Evolutionary conservation across 345 rosid genomes (phyloP).

Genomic region (Salix brachista): DNA sequence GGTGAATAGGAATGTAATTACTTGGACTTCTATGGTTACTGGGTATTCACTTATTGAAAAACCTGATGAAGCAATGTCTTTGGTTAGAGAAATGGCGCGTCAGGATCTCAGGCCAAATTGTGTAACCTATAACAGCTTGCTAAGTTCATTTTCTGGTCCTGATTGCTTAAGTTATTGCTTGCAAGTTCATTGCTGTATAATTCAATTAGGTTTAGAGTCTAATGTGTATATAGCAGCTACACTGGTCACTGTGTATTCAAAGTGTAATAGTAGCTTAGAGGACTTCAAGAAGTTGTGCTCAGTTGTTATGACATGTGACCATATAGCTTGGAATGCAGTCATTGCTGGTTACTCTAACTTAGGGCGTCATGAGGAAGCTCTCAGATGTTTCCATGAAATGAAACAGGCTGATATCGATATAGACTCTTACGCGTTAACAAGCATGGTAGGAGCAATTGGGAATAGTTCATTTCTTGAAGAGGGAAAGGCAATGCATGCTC

Average conservation of each 20-base stretch:
- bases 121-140: slow-evolving; percentile 27
- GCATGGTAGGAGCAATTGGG: slow-evolving; percentile 32
- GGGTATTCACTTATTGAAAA: slow-evolving; percentile 22
- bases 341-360: slow-evolving; percentile 34
- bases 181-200: slow-evolving; percentile 38
- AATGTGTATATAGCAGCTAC: slow-evolving; percentile 21
- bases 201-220: slow-evolving; percentile 24
- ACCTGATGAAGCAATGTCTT: slow-evolving; percentile 29
- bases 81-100: slow-evolving; percentile 27
- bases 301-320: slow-evolving; percentile 17
- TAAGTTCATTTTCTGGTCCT: slow-evolving; percentile 28
- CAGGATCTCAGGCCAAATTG: slow-evolving; percentile 16
- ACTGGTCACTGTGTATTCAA: slow-evolving; percentile 30
- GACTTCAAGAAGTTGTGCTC: slow-evolving; percentile 27
- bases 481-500: slow-evolving; percentile 34
- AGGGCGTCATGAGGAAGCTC: slow-evolving; percentile 20
- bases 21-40: slow-evolving; percentile 36
- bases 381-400: slow-evolving; percentile 29
- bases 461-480: slow-evolving; percentile 23
- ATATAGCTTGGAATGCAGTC: slow-evolving; percentile 39
- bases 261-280: slow-evolving; percentile 21
- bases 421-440: slow-evolving; percentile 29
- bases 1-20: slow-evolving; percentile 24
- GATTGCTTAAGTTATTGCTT: slow-evolving; percentile 21
- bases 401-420: slow-evolving; percentile 17